These are phyloP conservation scores for Solanum peruvianum DNA, from an alignment of 257 asterid genomes.

Conservation along the genomic window DNA sequence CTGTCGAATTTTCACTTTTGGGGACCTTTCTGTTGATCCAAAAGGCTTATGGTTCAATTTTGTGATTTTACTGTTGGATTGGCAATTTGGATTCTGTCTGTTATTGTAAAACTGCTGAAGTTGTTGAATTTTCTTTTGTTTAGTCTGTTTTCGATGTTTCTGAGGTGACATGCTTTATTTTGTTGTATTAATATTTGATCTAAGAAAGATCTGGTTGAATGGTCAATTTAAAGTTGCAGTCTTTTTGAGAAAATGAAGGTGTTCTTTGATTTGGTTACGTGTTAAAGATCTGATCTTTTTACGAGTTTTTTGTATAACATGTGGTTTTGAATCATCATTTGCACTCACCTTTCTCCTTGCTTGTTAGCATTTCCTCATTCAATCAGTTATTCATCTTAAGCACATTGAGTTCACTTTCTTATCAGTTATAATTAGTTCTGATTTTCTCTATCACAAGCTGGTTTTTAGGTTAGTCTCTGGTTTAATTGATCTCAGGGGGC, in stretches of 20 bases:
- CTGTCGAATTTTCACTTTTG: neutral
- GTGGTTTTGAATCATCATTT: neutral
- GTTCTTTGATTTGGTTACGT: neutral
- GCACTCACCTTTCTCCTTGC: neutral
- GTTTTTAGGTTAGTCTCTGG: neutral
- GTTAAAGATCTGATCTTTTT: neutral
- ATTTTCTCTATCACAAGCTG: neutral
- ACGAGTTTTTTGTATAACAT: neutral
- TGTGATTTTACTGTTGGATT: neutral
- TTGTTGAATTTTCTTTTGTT: conserved; percentile 13
- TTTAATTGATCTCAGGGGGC: neutral
- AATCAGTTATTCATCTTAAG: neutral
- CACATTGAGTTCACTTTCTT: neutral
- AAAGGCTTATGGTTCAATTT: neutral
- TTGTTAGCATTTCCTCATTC: neutral
- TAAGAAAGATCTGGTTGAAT: neutral
- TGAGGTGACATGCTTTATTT: conserved; percentile 11
- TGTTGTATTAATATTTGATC: neutral
- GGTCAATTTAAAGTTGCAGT: neutral
- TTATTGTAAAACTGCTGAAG: conserved; percentile 3
- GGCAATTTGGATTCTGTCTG: neutral
- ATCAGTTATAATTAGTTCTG: neutral
- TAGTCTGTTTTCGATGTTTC: conserved; percentile 3
- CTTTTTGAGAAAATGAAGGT: neutral
- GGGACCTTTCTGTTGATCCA: neutral